Conservation (phyloP, 2,329 filamentous ascomycete species). For the Claviceps maximensis region DNA sequence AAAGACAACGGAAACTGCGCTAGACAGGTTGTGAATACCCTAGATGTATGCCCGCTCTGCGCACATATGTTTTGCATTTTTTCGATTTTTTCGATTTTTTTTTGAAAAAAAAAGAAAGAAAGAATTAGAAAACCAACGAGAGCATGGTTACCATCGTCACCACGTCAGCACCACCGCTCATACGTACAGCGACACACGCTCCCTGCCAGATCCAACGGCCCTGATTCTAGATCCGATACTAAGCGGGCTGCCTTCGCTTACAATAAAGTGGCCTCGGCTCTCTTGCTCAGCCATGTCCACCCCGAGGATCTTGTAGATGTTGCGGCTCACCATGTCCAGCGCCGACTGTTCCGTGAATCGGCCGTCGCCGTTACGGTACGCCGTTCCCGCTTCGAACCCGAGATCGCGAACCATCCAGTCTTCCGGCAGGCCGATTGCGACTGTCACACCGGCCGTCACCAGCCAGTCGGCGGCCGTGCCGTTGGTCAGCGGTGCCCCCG, state of each 20-base stretch:
- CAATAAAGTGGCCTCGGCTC: slow-evolving; percentile 37
- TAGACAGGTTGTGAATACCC: too few relatives aligned
- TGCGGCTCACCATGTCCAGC: slow-evolving; percentile 41
- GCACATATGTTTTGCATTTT: too few relatives aligned
- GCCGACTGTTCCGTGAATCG: slow-evolving; percentile 40
- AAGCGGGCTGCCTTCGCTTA: slow-evolving; percentile 50
- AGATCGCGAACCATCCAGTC: slow-evolving; percentile 50
- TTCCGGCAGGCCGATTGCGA: slow-evolving; percentile 46
- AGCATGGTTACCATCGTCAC: too few relatives aligned
- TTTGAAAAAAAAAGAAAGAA: too few relatives aligned
- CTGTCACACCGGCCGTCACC: slow-evolving; percentile 42
- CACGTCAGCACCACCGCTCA: slow-evolving; percentile 1
- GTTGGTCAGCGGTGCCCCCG: slow-evolving; percentile 52
- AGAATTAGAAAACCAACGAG: too few relatives aligned
- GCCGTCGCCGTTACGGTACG: slow-evolving; percentile 41
- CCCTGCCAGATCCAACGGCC: slow-evolving; percentile 30
- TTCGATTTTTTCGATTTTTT: too few relatives aligned
- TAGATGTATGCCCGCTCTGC: too few relatives aligned
- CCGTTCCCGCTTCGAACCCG: slow-evolving; percentile 46
- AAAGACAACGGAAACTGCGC: too few relatives aligned
- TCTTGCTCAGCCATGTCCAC: slow-evolving; percentile 19
- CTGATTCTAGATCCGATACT: slow-evolving; percentile 43
- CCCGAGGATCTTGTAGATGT: slow-evolving; percentile 45
- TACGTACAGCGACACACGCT: slow-evolving; percentile 23
- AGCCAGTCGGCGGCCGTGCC: slow-evolving; percentile 47